Base-by-base conservation (phyloP, 768 basidiomycete species). In the Tulasnella calospora region DNA sequence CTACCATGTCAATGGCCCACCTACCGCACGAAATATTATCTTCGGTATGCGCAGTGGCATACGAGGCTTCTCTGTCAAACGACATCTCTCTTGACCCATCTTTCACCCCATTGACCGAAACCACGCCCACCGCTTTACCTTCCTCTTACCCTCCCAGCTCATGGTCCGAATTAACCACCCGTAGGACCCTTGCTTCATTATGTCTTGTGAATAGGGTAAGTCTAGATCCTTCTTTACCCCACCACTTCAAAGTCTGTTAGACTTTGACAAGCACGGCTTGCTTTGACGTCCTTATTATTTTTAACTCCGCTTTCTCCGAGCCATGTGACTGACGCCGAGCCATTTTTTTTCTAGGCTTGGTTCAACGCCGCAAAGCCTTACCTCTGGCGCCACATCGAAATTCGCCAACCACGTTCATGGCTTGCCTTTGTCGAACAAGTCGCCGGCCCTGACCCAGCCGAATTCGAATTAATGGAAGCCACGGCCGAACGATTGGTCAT, bases 371-470 rank as follows among this genome's bases (percentile, higher is more conserved):
- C 94, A n/a, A 92, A 91, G 81, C 94, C 94, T 0, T 95, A 92
- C 92, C 86, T 96, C 7, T 96, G 94, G 94, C 89, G 89, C 78
- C 90, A 90, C 79, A 86, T 95, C 80, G 94, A 95, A 83, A 91
- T 96, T 73, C 89, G 93, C 7, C 88, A 95, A 7, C 94, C 94
- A 13, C 89, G 91, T n/a, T 90, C 89, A 80, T 96, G 94, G 93
- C 89, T 96, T 19, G 86, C 92, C 13, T 87, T 96, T 61, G 88
- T 95, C 21, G 92, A 94, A 61, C 90, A 93, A 81, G 89, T 96
- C 46, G 77, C 27, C 46, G 74, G 35, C 12, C n/a, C 46, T 55
- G 90, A 91, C 77, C 61, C 61, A 67, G 61, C 61, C 61, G 61
- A 67, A 35, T 12, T 17, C 1, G 6, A 35, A 27, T 83, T 83